Evolutionary conservation across 805 yeast species (phyloP).

Genomic region (Lachancea cidri): DNA sequence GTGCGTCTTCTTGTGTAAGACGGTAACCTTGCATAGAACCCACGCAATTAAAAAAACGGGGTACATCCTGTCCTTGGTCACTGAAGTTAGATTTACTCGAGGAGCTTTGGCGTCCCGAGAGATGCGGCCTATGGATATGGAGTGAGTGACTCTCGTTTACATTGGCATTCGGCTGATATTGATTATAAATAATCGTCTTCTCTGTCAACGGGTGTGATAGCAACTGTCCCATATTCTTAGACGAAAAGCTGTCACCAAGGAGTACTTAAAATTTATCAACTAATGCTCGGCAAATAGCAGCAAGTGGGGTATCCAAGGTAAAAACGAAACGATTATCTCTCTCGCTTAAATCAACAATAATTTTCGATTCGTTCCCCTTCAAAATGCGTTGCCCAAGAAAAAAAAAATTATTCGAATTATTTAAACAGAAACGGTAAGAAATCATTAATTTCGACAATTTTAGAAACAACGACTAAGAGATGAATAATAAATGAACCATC

Average conservation of each 20-base stretch:
- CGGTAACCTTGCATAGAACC: constrained; percentile 81
- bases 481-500: not conserved
- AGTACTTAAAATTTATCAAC: not conserved
- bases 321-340: not conserved
- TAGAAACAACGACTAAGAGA: too few species aligned
- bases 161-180: constrained; percentile 31
- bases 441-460: not conserved
- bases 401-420: too few species aligned
- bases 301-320: not conserved
- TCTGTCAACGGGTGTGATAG: constrained; percentile 72
- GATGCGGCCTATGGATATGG: not conserved
- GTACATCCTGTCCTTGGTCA: constrained; percentile 16
- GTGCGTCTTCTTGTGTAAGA: constrained; percentile 72
- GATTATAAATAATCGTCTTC: constrained; percentile 47
- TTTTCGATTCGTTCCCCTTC: not conserved
- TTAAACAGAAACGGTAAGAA: not conserved
- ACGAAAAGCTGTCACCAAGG: not conserved
- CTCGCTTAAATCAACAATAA: not conserved
- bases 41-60: constrained; percentile 49
- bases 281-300: not conserved
- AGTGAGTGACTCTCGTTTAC: constrained; percentile 1
- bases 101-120: not conserved
- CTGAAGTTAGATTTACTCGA: not conserved
- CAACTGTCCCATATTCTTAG: constrained; percentile 57
- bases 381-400: not conserved